phyloP scores from a whole-genome alignment of 768 basidiomycete genomes.

The Dendrothele bispora region DNA sequence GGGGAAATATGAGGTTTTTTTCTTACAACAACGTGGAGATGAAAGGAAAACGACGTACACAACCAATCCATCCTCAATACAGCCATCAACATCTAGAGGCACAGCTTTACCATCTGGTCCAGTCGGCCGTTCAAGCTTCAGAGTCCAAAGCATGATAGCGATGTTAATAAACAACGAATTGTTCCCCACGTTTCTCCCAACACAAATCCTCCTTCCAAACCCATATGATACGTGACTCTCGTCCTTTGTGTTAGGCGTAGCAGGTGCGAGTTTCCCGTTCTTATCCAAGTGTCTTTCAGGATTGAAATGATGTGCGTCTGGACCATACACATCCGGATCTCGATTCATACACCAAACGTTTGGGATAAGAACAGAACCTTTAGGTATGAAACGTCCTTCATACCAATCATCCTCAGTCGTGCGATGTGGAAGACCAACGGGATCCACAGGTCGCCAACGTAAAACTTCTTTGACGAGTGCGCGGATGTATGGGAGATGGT shows the following conservation, averaged over 20 bases:
- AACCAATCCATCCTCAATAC: not conserved
- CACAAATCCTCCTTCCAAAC: constrained; percentile 27
- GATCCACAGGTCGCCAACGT: constrained; percentile 32
- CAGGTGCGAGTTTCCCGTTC: not conserved
- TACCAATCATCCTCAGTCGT: constrained; percentile 9
- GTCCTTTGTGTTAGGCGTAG: constrained; percentile 9
- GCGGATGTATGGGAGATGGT: constrained; percentile 30
- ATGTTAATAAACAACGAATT: constrained; percentile 27
- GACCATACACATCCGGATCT: not conserved
- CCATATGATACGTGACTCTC: constrained; percentile 24
- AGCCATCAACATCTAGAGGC: not conserved
- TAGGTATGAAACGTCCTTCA: constrained; percentile 9
- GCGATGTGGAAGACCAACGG: constrained; percentile 25
- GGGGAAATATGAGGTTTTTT: not conserved
- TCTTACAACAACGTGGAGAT: not conserved
- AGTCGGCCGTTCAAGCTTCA: not conserved
- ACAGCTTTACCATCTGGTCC: not conserved
- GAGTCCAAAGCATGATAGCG: constrained; percentile 24
- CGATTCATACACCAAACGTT: constrained; percentile 6
- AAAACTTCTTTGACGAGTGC: constrained; percentile 36
- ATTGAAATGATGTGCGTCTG: not conserved
- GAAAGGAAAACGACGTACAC: not conserved
- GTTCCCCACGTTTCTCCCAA: constrained; percentile 29
- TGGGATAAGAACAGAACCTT: constrained; percentile 2
- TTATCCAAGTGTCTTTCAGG: constrained; percentile 1